Base-by-base conservation (phyloP, 2,329 filamentous ascomycete genomes). In the Plectosphaerella plurivora region DNA sequence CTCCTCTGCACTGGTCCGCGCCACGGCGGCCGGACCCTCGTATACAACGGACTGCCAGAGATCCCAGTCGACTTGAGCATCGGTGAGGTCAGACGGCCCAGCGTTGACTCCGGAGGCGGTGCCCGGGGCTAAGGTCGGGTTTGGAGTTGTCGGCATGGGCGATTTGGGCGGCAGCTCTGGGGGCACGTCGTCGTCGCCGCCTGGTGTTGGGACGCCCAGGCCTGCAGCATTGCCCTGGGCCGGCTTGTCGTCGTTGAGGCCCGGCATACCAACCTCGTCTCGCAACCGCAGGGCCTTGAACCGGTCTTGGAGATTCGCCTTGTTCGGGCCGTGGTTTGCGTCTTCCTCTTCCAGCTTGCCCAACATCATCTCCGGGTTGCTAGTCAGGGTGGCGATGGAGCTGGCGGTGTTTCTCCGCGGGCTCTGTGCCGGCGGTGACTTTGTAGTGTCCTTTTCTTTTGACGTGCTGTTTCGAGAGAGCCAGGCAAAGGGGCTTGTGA, bases 21-120 rank as follows among this genome's bases (percentile, higher is more conserved):
- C 88, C 48, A 97, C 88, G 10, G 91, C 93, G 25, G 90, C 84
- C 15, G 92, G 91, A 0, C 94, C 94, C 72, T 97, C 90, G 60
- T 97, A 95, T 35, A 99, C 94, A 4, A 99, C 88, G 22, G 88
- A 84, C 66, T 99, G 93, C 94, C 94, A 99, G 39, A 99, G 74
- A 68, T 99, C 94, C 94, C 94, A 99, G 65, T 99, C 91, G n/a
- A 99, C 94, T 22, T 89, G 86, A 15, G 78, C 76, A 62, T 92
- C 89, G 14, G 74, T 72, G 56, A 86, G 78, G 20, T 85, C 83
- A 3, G 89, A 86, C 9, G 88, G 88, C 1, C 89, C 89, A 20
- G 86, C 84, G 22, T 86, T 86, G 42, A 92, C 83, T 6, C 93
- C 92, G 11, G 90, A 86, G 8, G 88, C 91, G 2, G 92, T 97